These are phyloP conservation scores for Tolypocladium cylindrosporum DNA, from an alignment of 2,329 filamentous ascomycete genomes.

Conservation along the genomic window DNA sequence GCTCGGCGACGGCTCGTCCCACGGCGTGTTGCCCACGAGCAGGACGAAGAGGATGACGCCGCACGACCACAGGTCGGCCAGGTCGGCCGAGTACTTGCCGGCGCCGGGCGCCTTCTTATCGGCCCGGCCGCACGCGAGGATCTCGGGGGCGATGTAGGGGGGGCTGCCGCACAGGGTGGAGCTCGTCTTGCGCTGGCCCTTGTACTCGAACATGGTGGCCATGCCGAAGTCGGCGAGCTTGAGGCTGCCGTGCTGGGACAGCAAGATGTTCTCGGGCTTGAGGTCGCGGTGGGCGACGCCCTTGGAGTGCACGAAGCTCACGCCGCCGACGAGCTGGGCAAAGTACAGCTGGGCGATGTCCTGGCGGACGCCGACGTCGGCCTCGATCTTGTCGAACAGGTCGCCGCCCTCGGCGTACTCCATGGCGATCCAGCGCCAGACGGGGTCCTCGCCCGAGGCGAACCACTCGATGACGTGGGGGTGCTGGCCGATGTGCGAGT, in stretches of 20 bases:
- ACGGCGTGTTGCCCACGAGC: conserved; percentile 91
- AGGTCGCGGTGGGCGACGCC: conserved; percentile 88
- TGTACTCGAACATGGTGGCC: conserved; percentile 86
- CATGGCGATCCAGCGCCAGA: conserved; percentile 98
- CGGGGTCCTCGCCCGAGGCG: conserved; percentile 69
- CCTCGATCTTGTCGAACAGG: conserved; percentile 98
- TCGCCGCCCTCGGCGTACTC: conserved; percentile 93
- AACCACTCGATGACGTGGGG: conserved; percentile 92
- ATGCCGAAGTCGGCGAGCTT: conserved; percentile 97
- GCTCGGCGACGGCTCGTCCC: conserved; percentile 79
- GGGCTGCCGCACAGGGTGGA: conserved; percentile 90
- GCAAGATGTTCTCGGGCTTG: conserved; percentile 90
- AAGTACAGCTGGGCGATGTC: conserved; percentile 98
- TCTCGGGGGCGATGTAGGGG: conserved; percentile 94
- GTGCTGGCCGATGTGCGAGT: conserved; percentile 80
- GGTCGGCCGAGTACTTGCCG: conserved; percentile 61
- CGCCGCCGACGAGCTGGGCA: conserved; percentile 77
- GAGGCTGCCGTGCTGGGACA: conserved; percentile 73
- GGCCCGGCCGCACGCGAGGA: conserved; percentile 45
- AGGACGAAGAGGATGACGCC: conserved; percentile 96
- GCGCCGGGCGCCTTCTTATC: conserved; percentile 38
- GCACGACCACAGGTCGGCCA: conserved; percentile 93
- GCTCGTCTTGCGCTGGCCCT: conserved; percentile 71
- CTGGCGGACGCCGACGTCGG: conserved; percentile 86
- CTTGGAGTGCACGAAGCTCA: conserved; percentile 92